Base-by-base conservation (phyloP, 371 early-diverging fungal genomes). In the Funneliformis caledonium region DNA sequence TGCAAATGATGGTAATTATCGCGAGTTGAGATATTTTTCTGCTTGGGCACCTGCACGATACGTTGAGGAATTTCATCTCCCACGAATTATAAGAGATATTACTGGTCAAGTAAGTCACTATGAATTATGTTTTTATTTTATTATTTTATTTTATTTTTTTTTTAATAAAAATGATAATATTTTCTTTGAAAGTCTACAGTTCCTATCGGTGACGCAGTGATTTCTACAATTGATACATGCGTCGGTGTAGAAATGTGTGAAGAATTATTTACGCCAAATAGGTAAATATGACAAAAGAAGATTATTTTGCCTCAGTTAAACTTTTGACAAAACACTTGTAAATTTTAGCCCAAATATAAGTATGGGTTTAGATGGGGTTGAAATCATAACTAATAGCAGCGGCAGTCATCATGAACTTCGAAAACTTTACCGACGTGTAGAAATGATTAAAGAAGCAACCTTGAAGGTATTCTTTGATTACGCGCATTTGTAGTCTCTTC, bases 1-100 rank as follows among this genome's bases (percentile, higher is more conserved):
- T 82, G 99, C 99, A 19, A 97, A 97, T 83, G 98, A 98, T 84
- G 99, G 99, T 42, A 98, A 98, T 84, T 98, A 98, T 86, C 93
- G 98, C 19, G 99, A 99, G 85, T 60, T 93, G 87, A 89, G 99
- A 43, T 98, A 96, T 93, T 99, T 99, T 85, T 91, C 95, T 1
- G 91, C 96, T 7, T 99, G 99, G 98, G 86, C 86, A 12, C 88
- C 90, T 69, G 81, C 84, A 6, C 89, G 89, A 19, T 81, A 85
- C 19, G 85, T 92, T 0, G 97, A 97, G 81, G 91, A 94, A 7
- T 89, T 92, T 82, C 89, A 86, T 76, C 84, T 99, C 72, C 99
- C 99, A 22, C 86, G 91, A 9, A 92, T 94, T 83, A 93, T 98
- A 61, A 88, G 88, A 19, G 85, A 83, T 22, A 86, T 97, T 33